Percentiles rank a stretch among this genome's conserved stretches.
Evolutionary conservation across 179 eudicot genomes (phyloP).

Genomic region (Amaranthus tricolor): DNA sequence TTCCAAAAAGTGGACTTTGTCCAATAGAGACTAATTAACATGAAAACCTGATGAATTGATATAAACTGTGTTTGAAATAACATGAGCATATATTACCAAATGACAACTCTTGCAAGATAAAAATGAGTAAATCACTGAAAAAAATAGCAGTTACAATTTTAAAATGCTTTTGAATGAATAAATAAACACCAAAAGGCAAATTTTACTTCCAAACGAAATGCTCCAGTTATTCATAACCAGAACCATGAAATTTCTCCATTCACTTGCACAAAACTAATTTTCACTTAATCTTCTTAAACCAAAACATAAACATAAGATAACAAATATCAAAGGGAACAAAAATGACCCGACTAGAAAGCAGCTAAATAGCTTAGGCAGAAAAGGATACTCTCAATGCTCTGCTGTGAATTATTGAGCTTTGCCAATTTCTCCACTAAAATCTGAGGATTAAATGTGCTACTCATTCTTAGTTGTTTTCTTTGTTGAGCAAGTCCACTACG

Average conservation of each 20-base stretch:
- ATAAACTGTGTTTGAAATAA: background rate
- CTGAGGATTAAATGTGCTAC: conserved; percentile 79
- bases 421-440: conserved; percentile 78
- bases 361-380: background rate
- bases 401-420: conserved; percentile 87
- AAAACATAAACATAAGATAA: background rate
- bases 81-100: background rate
- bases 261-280: background rate
- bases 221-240: background rate
- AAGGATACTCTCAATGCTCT: conserved; percentile 99
- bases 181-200: too few relatives aligned
- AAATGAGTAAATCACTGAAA: background rate
- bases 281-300: background rate
- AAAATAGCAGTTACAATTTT: background rate
- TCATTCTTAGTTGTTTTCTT: conserved; percentile 45
- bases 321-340: background rate
- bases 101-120: background rate
- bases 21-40: too few relatives aligned
- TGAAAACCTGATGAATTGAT: too few relatives aligned
- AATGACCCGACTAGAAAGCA: background rate
- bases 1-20: too few relatives aligned
- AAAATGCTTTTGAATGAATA: background rate
- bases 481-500: conserved; percentile 26
- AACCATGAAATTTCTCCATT: background rate
- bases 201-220: background rate